Base-by-base conservation (phyloP, 2,329 filamentous ascomycete species). In the Thielaviopsis populi region DNA sequence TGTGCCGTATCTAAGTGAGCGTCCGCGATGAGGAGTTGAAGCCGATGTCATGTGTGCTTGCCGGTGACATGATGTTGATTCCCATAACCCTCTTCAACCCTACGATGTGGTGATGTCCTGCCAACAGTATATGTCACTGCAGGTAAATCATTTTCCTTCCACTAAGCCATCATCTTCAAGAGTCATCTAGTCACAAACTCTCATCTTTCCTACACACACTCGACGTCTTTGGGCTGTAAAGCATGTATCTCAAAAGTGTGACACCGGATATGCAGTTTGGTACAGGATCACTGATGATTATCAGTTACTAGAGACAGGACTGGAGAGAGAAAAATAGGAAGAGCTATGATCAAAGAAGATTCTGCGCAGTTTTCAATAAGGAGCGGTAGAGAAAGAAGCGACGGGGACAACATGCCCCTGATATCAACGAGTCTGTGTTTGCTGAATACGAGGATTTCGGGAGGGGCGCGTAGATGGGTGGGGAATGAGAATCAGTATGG, bases 391-490 rank as follows among this genome's bases (percentile, higher is more conserved):
- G 40, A 43, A 8, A 61, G 24, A 40, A 43, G 30, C 4, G 19
- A 41, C n/a, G 5, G 33, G 43, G 33, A 48, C 22, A 48, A 37
- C 37, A 54, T 17, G 42, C 61, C 61, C 61, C 61, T 63, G 50
- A 41, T 40, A 46, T 58, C 24, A 41, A 46, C 42, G 41, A 63
- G 46, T 43, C 22, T 17, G 61, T 40, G 22, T 59, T 63, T 58
- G 19, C 54, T 48, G 61, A 63, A 63, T 63, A 63, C 61, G 61
- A 63, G 61, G 50, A 54, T 56, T 53, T 54, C 10, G 48, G 58
- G 61, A 54, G 61, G 61, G 30, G 37, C 33, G 50, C 24, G 50
- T 33, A n/a, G 17, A 37, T 37, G 42, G 43, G 46, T 46, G 19
- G 59, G 24, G 58, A 22, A 15, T n/a, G 7, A 50, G 42, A 37